Evolutionary conservation across 805 yeast species (phyloP).

Genomic region (Saturnispora diversa): DNA sequence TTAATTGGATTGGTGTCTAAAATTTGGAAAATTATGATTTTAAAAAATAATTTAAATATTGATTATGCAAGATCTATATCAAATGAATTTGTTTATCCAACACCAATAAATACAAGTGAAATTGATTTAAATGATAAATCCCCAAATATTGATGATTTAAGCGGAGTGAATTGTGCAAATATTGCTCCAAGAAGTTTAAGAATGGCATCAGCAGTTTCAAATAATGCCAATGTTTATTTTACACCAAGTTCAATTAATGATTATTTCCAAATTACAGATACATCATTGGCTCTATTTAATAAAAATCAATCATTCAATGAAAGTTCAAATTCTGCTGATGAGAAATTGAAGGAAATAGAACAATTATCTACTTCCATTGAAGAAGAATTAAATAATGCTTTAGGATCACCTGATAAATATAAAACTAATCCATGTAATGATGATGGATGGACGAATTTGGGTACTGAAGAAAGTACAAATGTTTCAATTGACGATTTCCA

Average conservation of each 20-base stretch:
- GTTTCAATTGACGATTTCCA: conserved; percentile 22
- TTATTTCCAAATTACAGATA: too few species aligned
- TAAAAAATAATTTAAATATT: conserved; percentile 16
- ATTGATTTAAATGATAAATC: not conserved
- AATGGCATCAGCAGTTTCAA: conserved; percentile 10
- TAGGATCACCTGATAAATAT: conserved; percentile 1
- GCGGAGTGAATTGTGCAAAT: conserved; percentile 18
- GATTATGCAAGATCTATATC: conserved; percentile 10
- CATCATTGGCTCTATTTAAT: too few species aligned
- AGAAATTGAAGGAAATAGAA: conserved; percentile 6
- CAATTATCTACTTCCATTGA: conserved; percentile 9
- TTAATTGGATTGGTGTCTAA: conserved; percentile 18
- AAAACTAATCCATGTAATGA: conserved; percentile 9
- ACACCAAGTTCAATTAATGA: conserved; percentile 5
- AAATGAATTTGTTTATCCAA: conserved; percentile 10
- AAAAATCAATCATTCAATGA: too few species aligned
- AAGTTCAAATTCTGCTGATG: too few species aligned
- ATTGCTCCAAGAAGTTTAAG: conserved; percentile 21
- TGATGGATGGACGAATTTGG: conserved; percentile 21
- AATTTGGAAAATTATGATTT: conserved; percentile 22
- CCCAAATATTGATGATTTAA: not conserved
- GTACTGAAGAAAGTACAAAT: conserved; percentile 15
- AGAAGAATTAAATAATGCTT: conserved; percentile 9
- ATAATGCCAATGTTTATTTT: not conserved
- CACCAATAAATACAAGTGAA: conserved; percentile 6